Conservation (phyloP, 176 grass and related monocot genomes). For the Musa acuminata region DNA sequence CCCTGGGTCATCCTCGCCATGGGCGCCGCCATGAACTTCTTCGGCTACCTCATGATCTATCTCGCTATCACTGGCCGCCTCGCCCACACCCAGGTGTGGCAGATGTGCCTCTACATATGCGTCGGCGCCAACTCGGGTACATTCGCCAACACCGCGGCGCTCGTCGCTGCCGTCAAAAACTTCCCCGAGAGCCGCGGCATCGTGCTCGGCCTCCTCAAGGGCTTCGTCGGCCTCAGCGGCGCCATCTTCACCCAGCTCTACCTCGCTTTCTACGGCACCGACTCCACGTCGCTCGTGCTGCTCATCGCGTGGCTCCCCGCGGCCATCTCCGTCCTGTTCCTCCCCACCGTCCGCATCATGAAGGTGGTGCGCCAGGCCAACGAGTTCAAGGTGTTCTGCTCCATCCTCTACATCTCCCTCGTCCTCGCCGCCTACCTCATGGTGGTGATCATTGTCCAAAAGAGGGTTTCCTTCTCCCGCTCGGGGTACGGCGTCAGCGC, state of each 20-base stretch:
- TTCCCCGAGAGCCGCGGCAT: conserved; percentile 56
- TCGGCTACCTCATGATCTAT: conserved; percentile 76
- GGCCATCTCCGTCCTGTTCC: conserved; percentile 50
- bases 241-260: conserved; percentile 88
- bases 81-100: conserved; percentile 38
- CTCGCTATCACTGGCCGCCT: conserved; percentile 38
- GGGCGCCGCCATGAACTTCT: conserved; percentile 64
- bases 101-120: conserved; percentile 70
- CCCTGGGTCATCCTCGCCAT: conserved; percentile 42
- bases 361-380: conserved; percentile 13
- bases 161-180: conserved; percentile 71
- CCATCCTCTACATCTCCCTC: conserved; percentile 67
- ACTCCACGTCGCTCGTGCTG: conserved; percentile 47
- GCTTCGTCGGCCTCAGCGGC: conserved; percentile 69
- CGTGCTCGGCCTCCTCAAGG: conserved; percentile 62
- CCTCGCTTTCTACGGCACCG: conserved; percentile 45
- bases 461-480: conserved; percentile 39
- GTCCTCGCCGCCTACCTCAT: conserved; percentile 51
- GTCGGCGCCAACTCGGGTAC: conserved; percentile 61
- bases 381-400: conserved; percentile 44
- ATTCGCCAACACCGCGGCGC: conserved; percentile 64
- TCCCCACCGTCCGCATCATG: conserved; percentile 62
- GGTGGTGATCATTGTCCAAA: conserved; percentile 50
- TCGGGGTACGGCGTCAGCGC: conserved; percentile 30
- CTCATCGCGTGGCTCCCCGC: conserved; percentile 79